These are phyloP conservation scores for Globisporangium carolinianum DNA, from an alignment of 352 stramenopile genomes.

Conservation along the genomic window DNA sequence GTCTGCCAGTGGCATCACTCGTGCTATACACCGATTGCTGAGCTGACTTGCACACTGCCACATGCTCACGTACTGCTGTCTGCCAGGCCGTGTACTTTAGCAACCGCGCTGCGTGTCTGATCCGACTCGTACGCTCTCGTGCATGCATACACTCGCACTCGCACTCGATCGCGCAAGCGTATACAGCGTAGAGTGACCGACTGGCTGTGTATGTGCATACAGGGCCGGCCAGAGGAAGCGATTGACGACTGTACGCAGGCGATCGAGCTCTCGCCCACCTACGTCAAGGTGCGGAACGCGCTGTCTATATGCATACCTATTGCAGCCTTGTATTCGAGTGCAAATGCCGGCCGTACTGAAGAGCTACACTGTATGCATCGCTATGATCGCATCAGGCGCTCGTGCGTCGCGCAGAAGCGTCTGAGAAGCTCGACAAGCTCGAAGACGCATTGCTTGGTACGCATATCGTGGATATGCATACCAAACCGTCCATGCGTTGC, in stretches of 20 bases:
- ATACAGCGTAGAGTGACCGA: neutral
- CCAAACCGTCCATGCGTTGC: too few species aligned
- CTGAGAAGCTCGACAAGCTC: constrained; percentile 91
- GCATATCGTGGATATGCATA: neutral
- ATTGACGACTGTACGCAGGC: constrained; percentile 93
- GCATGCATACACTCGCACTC: neutral
- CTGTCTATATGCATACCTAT: neutral
- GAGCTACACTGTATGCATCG: neutral
- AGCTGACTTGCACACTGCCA: neutral
- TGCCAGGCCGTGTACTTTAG: constrained; percentile 77
- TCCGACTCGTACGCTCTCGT: constrained; percentile 32
- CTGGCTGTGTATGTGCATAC: neutral
- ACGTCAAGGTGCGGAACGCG: constrained; percentile 84
- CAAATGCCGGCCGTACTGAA: too few species aligned
- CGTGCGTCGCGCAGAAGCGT: constrained; percentile 87
- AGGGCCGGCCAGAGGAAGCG: constrained; percentile 77
- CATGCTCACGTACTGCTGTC: neutral
- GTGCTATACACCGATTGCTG: neutral
- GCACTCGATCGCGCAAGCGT: neutral
- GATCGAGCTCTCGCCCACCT: constrained; percentile 92
- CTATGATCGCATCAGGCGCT: constrained; percentile 37
- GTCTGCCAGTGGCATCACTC: neutral
- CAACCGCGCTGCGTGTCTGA: constrained; percentile 75
- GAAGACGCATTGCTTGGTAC: constrained; percentile 90
- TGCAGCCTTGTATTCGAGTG: too few species aligned